Conservation (phyloP, 2,329 filamentous ascomycete species). For the Sporothrix sp. region DNA sequence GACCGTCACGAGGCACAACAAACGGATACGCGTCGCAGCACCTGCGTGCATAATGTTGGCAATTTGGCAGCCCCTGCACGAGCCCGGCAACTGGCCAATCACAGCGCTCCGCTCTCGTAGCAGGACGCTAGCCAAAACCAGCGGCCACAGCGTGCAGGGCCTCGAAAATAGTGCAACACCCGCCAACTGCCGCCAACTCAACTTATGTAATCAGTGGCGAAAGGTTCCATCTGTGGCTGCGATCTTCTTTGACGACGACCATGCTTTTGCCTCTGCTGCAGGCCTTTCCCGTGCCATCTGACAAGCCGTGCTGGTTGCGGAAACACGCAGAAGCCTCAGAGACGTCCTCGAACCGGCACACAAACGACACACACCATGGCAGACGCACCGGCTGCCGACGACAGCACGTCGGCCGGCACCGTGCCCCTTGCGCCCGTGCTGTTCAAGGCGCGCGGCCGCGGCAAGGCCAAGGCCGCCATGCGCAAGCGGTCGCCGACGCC, state of each 20-base stretch:
- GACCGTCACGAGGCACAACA: neutral
- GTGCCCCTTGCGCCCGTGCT: slow-evolving; percentile 33
- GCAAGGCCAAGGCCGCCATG: slow-evolving; percentile 65
- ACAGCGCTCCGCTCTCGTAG: neutral
- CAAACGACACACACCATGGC: slow-evolving; percentile 6
- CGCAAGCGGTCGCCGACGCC: slow-evolving; percentile 75
- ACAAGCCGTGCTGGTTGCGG: neutral
- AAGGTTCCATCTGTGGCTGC: slow-evolving; percentile 5
- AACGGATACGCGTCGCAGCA: slow-evolving; percentile 3
- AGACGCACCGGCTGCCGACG: slow-evolving; percentile 1
- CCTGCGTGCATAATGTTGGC: slow-evolving; percentile 11
- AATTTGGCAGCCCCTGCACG: slow-evolving; percentile 8
- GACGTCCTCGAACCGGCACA: neutral
- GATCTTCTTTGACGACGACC: too few species aligned
- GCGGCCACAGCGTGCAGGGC: too few species aligned
- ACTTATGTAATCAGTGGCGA: slow-evolving; percentile 11
- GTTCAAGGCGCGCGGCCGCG: slow-evolving; percentile 73
- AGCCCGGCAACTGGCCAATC: slow-evolving; percentile 2
- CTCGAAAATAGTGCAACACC: too few species aligned
- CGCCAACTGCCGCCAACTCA: too few species aligned
- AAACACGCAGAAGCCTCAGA: too few species aligned
- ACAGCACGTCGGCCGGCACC: slow-evolving; percentile 22
- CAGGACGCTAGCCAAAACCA: slow-evolving; percentile 2
- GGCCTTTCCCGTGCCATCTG: neutral
- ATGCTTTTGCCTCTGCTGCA: too few species aligned